Base-by-base conservation (phyloP, 1,139 yeast species). In the Yamadazyma jaroonii region DNA sequence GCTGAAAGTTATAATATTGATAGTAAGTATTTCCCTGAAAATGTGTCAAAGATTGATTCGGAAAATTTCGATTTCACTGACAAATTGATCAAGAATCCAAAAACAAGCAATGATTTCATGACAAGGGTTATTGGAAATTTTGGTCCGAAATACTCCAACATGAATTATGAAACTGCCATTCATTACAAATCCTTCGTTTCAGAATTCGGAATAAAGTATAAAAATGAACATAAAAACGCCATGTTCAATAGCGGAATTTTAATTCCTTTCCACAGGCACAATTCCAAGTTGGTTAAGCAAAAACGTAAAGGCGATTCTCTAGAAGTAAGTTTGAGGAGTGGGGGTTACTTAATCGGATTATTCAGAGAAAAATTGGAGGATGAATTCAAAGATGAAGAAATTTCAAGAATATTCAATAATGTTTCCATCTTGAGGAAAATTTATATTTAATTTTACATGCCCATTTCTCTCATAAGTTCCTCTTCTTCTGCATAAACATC, bases 331-430 rank as follows among this genome's bases (percentile, higher is more conserved):
- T 60, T 73, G 41, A 64, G 76, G 43, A 65, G 77, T 11, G 83
- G 84, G 1, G 87, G 87, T 0, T 81, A 66, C 45, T 52, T 81
- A 29, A 62, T 82, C 47, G 79, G 75, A 1, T 70, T 74, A 9
- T 78, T 79, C 49, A 64, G 64, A 36, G 59, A 63, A 28, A 45
- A 49, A 3, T 53, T 56, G 20, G n/a, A 6, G 1, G 57, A 61
- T 9, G 56, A 51, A 3, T 62, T 76, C 36, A 53, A 61, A 9
- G 65, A 67, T 1, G 67, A 64, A 3, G 67, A 67, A 37, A 63
- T 80, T 22, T 77, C 79, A 31, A 67, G 67, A 34, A 67, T 79
- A 6, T 71, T 61, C 42, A 61, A 58, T 35, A 62, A 65, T 47
- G 64, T 67, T 3, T 52, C 67, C 29, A 53, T 67, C 10, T 57